Base-by-base conservation (phyloP, 2,329 filamentous ascomycete species). In the Colletotrichum kahawae region DNA sequence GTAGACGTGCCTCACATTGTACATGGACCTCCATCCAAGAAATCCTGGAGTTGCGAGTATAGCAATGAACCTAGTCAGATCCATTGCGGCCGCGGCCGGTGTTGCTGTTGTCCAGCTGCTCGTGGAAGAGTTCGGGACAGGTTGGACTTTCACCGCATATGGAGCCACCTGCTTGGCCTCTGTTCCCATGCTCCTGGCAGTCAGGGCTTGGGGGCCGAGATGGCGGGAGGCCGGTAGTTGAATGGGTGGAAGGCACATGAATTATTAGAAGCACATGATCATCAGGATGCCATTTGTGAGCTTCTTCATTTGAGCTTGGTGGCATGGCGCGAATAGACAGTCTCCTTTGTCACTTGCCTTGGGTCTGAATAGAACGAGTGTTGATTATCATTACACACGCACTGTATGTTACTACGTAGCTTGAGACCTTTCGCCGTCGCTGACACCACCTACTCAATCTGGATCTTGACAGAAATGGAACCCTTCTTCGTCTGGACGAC, bases 401-500 rank as follows among this genome's bases (percentile, higher is more conserved):
- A 24, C n/a, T 21, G 21, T 21, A 10, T 51, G n/a, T 51, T 51
- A 7, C 43, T 51, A 31, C 16, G 21, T 31, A 13, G 21, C n/a
- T 43, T 27, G 34, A 24, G 13, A 7, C 33, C 16, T 64, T 21
- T 51, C 10, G 6, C n/a, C 43, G 43, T 51, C n/a, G n/a, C 33
- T 43, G 13, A n/a, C 9, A 21, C 13, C 7, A n/a, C n/a, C 70
- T 8, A 70, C n/a, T 51, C 54, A 38, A 74, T 75, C 29, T 66
- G 38, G 18, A 75, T 67, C 38, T 73, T 74, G 31, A 74, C 66
- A 51, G 70, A 73, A 59, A 75, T 75, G 4, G 73, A 73, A 24
- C 73, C 71, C 27, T 74, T 67, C 27, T 74, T 76, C 2, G 78
- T 79, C 57, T 79, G 74, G 7, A 80, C 77, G 4, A 80, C 72